A percentile compares a stretch with the other conserved stretches of the same genome.
Evolutionary conservation across 139 green algal genomes (phyloP).

Genomic region (Nannochloris sp.): DNA sequence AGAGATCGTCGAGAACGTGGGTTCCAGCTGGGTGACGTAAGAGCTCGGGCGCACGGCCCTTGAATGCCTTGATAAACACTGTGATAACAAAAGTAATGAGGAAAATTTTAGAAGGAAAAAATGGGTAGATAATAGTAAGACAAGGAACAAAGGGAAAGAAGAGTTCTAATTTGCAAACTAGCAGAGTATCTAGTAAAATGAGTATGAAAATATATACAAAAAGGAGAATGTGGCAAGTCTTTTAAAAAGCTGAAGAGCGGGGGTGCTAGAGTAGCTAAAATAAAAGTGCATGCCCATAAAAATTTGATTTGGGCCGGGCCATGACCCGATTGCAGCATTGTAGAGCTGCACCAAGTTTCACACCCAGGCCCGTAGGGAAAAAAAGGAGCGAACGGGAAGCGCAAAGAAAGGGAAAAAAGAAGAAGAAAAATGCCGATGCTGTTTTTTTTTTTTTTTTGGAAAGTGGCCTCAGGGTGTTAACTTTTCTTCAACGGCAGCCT

Average conservation of each 20-base stretch:
- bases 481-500: slow-evolving; percentile 4
- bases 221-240: slow-evolving; percentile 3
- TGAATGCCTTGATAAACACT: slow-evolving; percentile 61
- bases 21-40: slow-evolving; percentile 73
- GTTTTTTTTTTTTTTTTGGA: no score
- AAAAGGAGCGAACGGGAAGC: neutral
- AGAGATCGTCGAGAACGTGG: slow-evolving; percentile 77
- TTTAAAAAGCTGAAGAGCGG: slow-evolving; percentile 3
- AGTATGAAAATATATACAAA: no score
- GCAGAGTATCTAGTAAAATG: no score
- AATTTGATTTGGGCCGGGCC: slow-evolving; percentile 42
- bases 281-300: neutral
- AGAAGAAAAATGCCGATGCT: neutral
- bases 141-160: no score
- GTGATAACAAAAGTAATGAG: slow-evolving; percentile 3
- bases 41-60: slow-evolving; percentile 61
- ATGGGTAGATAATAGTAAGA: no score
- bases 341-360: slow-evolving; percentile 35
- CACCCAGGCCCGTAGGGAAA: slow-evolving; percentile 16
- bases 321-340: slow-evolving; percentile 34
- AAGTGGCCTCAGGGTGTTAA: slow-evolving; percentile 19
- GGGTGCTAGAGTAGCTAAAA: neutral
- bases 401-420: neutral
- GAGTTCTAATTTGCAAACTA: no score
- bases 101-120: neutral